Base-by-base conservation (phyloP, 1,284 basidiomycete species). In the Ceratobasidium sp. region DNA sequence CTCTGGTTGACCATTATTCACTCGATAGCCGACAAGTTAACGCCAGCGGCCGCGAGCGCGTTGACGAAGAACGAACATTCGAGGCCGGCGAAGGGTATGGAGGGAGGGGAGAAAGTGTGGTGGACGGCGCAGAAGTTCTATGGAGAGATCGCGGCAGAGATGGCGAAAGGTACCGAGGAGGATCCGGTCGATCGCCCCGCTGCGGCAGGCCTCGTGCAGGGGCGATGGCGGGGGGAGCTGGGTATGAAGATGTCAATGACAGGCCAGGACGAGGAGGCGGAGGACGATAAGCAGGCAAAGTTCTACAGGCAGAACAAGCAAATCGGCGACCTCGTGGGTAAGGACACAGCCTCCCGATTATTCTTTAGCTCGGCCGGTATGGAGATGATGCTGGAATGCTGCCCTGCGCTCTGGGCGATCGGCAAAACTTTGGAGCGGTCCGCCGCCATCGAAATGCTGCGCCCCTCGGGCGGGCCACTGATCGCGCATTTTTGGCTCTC, bases 71-170 rank as follows among this genome's bases (percentile, higher is more conserved):
- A 62, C 33, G 10, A 62, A 33, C 33, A 62, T n/a, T 17, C 20
- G n/a, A 62, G 23, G 33, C 59, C 59, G 7, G 59, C 59, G 13
- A 62, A 23, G 59, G 59, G 59, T 38, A 62, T 62, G 59, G 28
- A 33, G 7, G 15, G 13, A 6, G 59, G 59, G 13, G 59, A 62
- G 40, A 62, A 40, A 23, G 59, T 23, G 6, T 62, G 59, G 59
- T 62, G 59, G 59, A 20, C 40, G 15, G 33, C 59, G 7, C 7
- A 62, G 20, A 62, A 62, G 33, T 62, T 62, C 40, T 13, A 62
- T 3, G 13, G 7, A 13, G 59, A 62, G 20, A 62, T 40, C 23
- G 26, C 20, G 13, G 59, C 59, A 6, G 33, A 42, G 20, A 7
- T 38, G 4, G 33, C 5, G 7, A 23, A 17, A 23, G 15, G 33